A percentile compares a stretch with the other conserved stretches of the same genome.
These are phyloP conservation scores for Gossypium ekmanianum DNA, from an alignment of 345 rosid genomes.

Conservation along the genomic window DNA sequence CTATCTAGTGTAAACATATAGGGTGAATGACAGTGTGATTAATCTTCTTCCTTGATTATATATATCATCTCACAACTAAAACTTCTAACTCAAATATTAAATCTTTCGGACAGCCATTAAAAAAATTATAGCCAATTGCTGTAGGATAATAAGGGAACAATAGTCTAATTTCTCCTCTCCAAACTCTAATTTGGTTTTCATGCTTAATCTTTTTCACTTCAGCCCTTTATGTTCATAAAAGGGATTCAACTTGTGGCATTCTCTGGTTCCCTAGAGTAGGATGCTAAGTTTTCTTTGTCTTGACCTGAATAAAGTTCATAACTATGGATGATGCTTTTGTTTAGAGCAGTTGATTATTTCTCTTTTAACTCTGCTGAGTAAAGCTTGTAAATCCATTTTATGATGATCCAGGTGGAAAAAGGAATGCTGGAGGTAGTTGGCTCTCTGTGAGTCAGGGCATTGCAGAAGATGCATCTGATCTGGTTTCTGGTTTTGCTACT, in stretches of 20 bases:
- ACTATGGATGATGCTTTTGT: not conserved
- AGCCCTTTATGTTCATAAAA: not conserved
- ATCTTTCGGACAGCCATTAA: not conserved
- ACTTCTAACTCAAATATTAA: not conserved
- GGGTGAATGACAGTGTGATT: not conserved
- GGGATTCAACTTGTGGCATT: not conserved
- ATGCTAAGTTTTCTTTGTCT: not conserved
- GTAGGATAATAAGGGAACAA: too few relatives aligned
- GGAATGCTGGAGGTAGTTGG: slow-evolving; percentile 93
- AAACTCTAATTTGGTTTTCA: not conserved
- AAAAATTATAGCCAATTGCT: too few relatives aligned
- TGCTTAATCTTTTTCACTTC: not conserved
- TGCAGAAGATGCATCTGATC: slow-evolving; percentile 92
- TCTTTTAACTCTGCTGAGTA: slow-evolving; percentile 12
- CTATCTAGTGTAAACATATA: not conserved
- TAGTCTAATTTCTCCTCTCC: not conserved
- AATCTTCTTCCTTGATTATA: not conserved
- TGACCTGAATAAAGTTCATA: not conserved
- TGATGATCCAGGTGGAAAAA: slow-evolving; percentile 67
- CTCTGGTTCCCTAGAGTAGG: not conserved
- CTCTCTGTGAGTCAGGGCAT: slow-evolving; percentile 97
- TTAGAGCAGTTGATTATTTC: not conserved
- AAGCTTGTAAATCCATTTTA: slow-evolving; percentile 9
- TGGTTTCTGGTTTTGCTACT: slow-evolving; percentile 98
- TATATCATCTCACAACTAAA: not conserved